Percentiles rank a stretch among this genome's conserved stretches.
These are phyloP conservation scores for Clavulina sp. DNA, from an alignment of 768 basidiomycete genomes.

Conservation along the genomic window DNA sequence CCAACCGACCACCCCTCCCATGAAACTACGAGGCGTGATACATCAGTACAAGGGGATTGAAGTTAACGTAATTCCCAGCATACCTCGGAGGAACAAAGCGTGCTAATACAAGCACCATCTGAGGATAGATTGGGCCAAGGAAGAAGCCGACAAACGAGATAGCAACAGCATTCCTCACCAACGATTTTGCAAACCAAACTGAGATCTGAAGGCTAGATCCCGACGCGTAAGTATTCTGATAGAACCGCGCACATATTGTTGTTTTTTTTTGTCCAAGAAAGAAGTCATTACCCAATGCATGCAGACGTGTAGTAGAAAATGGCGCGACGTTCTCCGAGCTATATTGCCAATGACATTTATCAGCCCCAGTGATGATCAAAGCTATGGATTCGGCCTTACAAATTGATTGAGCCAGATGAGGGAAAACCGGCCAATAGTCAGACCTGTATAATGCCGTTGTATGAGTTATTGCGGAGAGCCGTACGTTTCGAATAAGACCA, in stretches of 20 bases:
- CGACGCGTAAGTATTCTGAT: too few species aligned
- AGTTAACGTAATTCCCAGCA: too few species aligned
- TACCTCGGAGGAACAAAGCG: slow-evolving; percentile 47
- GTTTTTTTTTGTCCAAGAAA: too few species aligned
- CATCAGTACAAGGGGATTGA: too few species aligned
- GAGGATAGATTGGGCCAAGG: slow-evolving; percentile 33
- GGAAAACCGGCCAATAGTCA: background rate
- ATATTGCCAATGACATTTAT: background rate
- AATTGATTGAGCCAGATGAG: too few species aligned
- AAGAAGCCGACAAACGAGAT: slow-evolving; percentile 37
- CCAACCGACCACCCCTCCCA: too few species aligned
- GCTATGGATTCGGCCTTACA: slow-evolving; percentile 7
- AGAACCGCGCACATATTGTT: too few species aligned
- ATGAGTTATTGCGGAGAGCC: too few species aligned
- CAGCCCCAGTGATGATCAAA: background rate
- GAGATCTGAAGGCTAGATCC: slow-evolving; percentile 32
- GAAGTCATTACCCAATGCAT: slow-evolving; percentile 11
- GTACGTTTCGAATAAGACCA: too few species aligned
- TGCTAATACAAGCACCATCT: slow-evolving; percentile 49
- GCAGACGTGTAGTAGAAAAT: slow-evolving; percentile 22
- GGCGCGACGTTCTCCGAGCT: slow-evolving; percentile 19
- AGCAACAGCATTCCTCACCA: slow-evolving; percentile 35
- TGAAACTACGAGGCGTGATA: too few species aligned
- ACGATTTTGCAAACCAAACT: slow-evolving; percentile 37
- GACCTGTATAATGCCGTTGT: too few species aligned